Base-by-base conservation (phyloP, 331 rosid genomes). In the Dryas integrifolia region DNA sequence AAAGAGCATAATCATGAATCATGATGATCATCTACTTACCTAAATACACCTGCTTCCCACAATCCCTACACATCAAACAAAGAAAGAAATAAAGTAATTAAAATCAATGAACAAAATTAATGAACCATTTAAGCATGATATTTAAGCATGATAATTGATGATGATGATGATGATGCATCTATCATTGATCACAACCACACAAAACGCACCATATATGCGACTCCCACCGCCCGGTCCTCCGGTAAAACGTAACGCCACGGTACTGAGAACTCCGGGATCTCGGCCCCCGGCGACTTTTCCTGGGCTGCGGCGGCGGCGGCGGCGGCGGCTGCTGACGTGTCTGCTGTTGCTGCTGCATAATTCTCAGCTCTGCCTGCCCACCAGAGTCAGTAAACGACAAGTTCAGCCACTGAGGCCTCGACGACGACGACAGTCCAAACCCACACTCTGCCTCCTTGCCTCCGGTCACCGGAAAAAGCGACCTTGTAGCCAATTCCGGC, bases 161-260 rank as follows among this genome's bases (percentile, higher is more conserved):
- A 62, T 41, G 49, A 62, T 26, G 10, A 45, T 9, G 3, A 51
- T 2, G 47, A n/a, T 69, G 35, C 3, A 30, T 30, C 35, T 30
- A 30, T 30, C 35, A 30, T 30, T 2, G 2, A 30, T 30, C 35
- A 30, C 35, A 30, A 30, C 2, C 39, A 38, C 7, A 7, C 40
- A 50, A 63, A 9, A 46, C 67, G n/a, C 21, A 83, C 88, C 88
- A 85, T 57, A 85, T 85, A 76, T 85, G 88, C 21, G 88, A 85
- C 58, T 85, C 88, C 88, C 88, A 85, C 55, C 88, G 85, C 73
- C 86, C 88, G 5, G 88, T 81, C 44, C 88, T 73, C 58, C 86
- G 78, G 82, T 85, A 85, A 66, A 85, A 85, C 55, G 88, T 85
- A 12, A 85, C 88, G 48, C 88, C 88, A 0, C 88, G 82, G 70